Evolutionary conservation across 371 early-diverging fungal species (phyloP), one percentile per base, ranked within the genome.

Genomic region (Amoeboaphelidium protococcarum): DNA sequence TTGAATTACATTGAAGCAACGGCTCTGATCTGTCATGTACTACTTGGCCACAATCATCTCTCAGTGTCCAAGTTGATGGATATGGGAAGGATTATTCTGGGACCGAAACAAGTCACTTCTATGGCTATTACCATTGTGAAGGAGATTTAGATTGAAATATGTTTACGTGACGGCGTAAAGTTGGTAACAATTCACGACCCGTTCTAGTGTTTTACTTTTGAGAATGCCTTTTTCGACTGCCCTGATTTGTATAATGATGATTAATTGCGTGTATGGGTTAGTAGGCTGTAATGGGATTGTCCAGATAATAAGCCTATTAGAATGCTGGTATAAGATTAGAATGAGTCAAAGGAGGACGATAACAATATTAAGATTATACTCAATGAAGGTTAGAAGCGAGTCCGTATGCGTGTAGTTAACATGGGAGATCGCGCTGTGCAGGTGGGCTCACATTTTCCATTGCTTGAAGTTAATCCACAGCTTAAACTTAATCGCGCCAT

Each of bases 361-460:
- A 61, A 59, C 23, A 59, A 68, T 0, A 80, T 74, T 19, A 61
- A 58, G 3, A 73, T 91, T 42, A 58, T 59, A 25, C 63, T 88
- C 41, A 80, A 76, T 56, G 61, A 64, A 42, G 78, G 74, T 6
- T 68, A 88, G 31, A 52, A 52, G 49, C 69, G 84, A 3, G 46
- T 68, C 22, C 53, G 66, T 1, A 46, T 91, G 3, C 67, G 64
- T 2, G 86, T 91, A 12, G 77, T 74, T 23, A 91, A 91, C 60
- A 70, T 72, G 25, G 91, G 91, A 1, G 89, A 88, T 56, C 65
- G 89, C 22, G 86, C 91, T 1, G 73, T 91, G 48, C 80, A 86
- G 65, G 73, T 91, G 31, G 91, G 91, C 0, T 82, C 83, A 0
- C 91, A 91, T 64, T 88, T 72, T 60, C 91, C 86, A 50, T 81